Conservation (phyloP, 495 filamentous ascomycete genomes). For the Tirmania nivea region DNA sequence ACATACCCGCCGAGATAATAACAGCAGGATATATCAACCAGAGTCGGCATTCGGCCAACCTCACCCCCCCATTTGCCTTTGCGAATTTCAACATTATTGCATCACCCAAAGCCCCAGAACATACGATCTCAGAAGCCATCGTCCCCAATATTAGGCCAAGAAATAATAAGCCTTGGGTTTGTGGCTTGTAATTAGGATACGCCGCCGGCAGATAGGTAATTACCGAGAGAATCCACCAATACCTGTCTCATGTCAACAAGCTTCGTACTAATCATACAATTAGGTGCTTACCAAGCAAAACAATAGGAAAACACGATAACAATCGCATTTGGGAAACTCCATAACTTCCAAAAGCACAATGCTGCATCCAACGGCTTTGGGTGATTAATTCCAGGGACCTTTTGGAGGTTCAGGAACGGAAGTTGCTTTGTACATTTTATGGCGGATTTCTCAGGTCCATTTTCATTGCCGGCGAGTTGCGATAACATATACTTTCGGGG, state of each 20-base stretch:
- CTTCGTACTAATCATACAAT: not conserved
- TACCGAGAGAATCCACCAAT: conserved; percentile 42
- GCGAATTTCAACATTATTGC: conserved; percentile 27
- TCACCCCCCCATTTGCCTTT: conserved; percentile 25
- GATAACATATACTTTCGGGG: conserved; percentile 32
- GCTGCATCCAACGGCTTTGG: conserved; percentile 31
- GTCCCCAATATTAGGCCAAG: conserved; percentile 37
- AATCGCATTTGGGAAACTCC: conserved; percentile 26
- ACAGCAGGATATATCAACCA: conserved; percentile 38
- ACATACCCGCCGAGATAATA: conserved; percentile 27
- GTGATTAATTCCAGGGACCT: conserved; percentile 32
- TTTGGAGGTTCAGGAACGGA: conserved; percentile 28
- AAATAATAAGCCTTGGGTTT: conserved; percentile 38
- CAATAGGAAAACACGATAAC: conserved; percentile 30
- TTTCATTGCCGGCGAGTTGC: conserved; percentile 4
- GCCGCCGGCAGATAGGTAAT: conserved; percentile 38
- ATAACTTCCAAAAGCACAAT: conserved; percentile 28
- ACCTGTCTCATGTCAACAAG: conserved; percentile 12
- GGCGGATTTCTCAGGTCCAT: conserved; percentile 7
- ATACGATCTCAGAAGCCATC: conserved; percentile 31
- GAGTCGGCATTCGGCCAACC: conserved; percentile 36
- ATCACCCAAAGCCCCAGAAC: conserved; percentile 34
- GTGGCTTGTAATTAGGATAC: conserved; percentile 29
- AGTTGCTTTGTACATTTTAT: conserved; percentile 29
- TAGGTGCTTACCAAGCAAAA: conserved; percentile 26